Percentiles rank a stretch among this genome's conserved stretches.
Conservation (phyloP, 139 green algal genomes). For the Desmodesmus armatus region DNA sequence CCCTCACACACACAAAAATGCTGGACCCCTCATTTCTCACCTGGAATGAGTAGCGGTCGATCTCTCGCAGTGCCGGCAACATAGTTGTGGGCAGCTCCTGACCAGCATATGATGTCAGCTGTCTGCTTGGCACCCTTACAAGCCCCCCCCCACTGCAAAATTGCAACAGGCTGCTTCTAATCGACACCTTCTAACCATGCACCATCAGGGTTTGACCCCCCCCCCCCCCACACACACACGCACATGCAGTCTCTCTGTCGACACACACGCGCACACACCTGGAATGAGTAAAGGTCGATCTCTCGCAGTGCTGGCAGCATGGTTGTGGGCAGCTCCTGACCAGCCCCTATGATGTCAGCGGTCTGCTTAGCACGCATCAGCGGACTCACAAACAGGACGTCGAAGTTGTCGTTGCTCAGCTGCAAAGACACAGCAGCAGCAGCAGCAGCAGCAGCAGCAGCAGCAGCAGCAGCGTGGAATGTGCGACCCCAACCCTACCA, state of each 20-base stretch:
- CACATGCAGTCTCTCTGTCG: too few species aligned
- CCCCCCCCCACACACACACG: too few species aligned
- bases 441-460: background rate
- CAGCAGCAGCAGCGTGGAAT: background rate
- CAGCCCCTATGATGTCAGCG: constrained; percentile 74
- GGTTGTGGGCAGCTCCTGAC: background rate
- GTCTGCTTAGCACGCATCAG: constrained; percentile 85
- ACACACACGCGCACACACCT: constrained; percentile 70
- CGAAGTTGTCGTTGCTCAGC: constrained; percentile 79
- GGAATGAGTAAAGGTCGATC: constrained; percentile 97
- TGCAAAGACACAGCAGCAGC: constrained; percentile 61
- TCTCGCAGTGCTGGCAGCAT: constrained; percentile 83
- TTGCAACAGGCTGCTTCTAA: too few species aligned
- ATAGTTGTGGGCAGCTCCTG: constrained; percentile 7
- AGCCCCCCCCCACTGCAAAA: too few species aligned
- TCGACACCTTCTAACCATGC: too few species aligned
- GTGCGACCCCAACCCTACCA: too few species aligned
- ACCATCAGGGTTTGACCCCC: too few species aligned
- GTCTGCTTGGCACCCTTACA: constrained; percentile 83
- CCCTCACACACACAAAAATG: too few species aligned
- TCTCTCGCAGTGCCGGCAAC: constrained; percentile 85
- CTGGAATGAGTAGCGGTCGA: constrained; percentile 97
- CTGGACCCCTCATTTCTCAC: too few species aligned
- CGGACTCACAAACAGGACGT: constrained; percentile 76
- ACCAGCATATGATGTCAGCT: constrained; percentile 74